Base-by-base conservation (phyloP, 2,329 filamentous ascomycete genomes). In the Cladosporium sphaerospermum region DNA sequence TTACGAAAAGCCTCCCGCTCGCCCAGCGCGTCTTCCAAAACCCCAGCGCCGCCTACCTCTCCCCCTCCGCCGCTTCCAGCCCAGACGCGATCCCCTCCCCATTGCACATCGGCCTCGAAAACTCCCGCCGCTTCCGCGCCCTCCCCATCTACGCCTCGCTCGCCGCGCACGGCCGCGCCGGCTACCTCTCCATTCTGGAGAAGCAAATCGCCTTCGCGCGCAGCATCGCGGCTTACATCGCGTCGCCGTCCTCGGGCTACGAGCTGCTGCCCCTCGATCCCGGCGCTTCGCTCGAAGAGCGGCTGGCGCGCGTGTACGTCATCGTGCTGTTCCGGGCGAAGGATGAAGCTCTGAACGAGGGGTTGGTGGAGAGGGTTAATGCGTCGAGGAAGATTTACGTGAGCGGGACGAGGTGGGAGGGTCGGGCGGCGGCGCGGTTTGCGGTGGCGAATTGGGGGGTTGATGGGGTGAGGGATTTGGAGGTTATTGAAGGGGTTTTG, bases 91-190 rank as follows among this genome's bases (percentile, higher is more conserved):
- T 93, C 57, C 82, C 84, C n/a, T 91, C 87, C 3, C 91, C 91
- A 0, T 74, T 95, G 13, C 92, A 96, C 69, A 82, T 93, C 53
- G 89, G 90, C 16, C 75, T 96, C 16, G 91, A 96, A 63, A 96
- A 96, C 70, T 96, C 90, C 2, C 83, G 91, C 37, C 85, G 91
- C 5, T 95, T 96, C 74, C 82, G 92, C 50, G 91, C 91, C 0
- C 75, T 96, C n/a, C 91, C 92, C 0, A 86, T 89, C 8, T 96
- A 96, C 65, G 84, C 89, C 9, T 86, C 85, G 0, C 77, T 96
- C 2, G 68, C 85, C 16, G 85, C 86, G 44, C 86, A 93, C 62
- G 92, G 92, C 0, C 75, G 76, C 1, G 67, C 76, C 0, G 90
- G 89, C 0, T 81, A 95, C 59, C 74, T 76, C 1, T 73, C 77